Base-by-base conservation (phyloP, 164 flowering plant genomes). In the Magnolia changhungtana region DNA sequence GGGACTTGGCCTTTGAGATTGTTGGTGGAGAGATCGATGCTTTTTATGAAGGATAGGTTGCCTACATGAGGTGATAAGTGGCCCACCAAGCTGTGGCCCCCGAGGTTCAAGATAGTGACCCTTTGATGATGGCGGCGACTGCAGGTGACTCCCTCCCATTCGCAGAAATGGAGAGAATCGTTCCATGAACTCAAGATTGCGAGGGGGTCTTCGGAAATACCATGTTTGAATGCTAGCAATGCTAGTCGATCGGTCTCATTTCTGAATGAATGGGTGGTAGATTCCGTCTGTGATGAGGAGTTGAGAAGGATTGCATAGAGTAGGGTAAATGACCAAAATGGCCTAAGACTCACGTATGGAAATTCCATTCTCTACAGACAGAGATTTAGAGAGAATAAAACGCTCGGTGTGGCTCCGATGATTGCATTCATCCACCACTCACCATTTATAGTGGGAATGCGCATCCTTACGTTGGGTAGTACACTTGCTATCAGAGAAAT, bases 11-110 rank as follows among this genome's bases (percentile, higher is more conserved):
- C 89, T 2, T 11, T 19, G 2, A 88, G 70, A 13, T 58, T 64
- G 76, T 88, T 88, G 58, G 77, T 65, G 55, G 80, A 81, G 5
- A 88, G 81, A 5, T 84, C 65, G 63, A 88, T 81, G 24, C 77
- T 75, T 13, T 18, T 19, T 0, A 88, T 87, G 72, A 80, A 85
- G 11, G 87, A 80, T 50, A 87, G 85, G 23, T 88, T 88, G 8
- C 81, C 85, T 11, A 87, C 72, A 14, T 75, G 75, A 1, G 91
- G 87, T 67, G 76, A 77, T 8, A 88, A 69, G 20, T 83, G 0
- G 7, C 87, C 89, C 0, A 24, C 10, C 7, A 88, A 51, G 2
- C 75, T 24, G 0, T 63, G 74, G 37, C 78, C 78, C 0, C 75
- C 50, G 0, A 88, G 83, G 67, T 81, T 55, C 16, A 85, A 77